Evolutionary conservation across 2,329 filamentous ascomycete species (phyloP).

Genomic region (Fusarium anguioides): DNA sequence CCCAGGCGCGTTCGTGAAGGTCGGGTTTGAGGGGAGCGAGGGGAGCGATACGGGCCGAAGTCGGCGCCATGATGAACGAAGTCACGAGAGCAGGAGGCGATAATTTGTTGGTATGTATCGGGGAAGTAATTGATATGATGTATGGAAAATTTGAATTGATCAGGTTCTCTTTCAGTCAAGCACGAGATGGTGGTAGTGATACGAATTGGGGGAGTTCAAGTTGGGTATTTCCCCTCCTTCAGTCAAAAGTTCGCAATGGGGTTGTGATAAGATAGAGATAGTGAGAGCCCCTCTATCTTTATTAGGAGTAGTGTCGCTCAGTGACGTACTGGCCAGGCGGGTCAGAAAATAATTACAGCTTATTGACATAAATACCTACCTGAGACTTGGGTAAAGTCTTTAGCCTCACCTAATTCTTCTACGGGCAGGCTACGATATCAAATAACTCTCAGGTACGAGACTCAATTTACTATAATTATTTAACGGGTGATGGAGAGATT

Average conservation of each 20-base stretch:
- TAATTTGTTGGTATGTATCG: background rate
- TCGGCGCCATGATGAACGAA: constrained; percentile 42
- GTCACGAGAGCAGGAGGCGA: background rate
- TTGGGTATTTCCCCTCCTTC: constrained; percentile 28
- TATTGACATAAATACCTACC: too few species aligned
- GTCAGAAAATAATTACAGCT: too few species aligned
- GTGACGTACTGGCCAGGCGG: constrained; percentile 20
- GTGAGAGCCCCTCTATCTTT: constrained; percentile 28
- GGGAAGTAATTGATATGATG: background rate
- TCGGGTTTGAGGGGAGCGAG: constrained; percentile 65
- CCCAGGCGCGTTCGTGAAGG: constrained; percentile 82
- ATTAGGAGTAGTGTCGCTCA: too few species aligned
- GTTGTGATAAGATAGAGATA: constrained; percentile 43
- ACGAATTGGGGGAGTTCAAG: background rate
- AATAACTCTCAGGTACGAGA: too few species aligned
- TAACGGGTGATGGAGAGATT: too few species aligned
- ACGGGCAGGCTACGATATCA: too few species aligned
- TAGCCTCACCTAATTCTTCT: too few species aligned
- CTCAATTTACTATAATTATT: too few species aligned
- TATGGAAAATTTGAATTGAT: background rate
- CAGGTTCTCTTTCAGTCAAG: background rate
- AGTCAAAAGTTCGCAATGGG: constrained; percentile 28
- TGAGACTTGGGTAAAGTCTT: too few species aligned
- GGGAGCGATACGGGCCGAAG: constrained; percentile 53
- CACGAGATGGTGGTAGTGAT: background rate